These are phyloP conservation scores for Hirsutella rhossiliensis DNA, from an alignment of 2,329 filamentous ascomycete species.

Conservation along the genomic window DNA sequence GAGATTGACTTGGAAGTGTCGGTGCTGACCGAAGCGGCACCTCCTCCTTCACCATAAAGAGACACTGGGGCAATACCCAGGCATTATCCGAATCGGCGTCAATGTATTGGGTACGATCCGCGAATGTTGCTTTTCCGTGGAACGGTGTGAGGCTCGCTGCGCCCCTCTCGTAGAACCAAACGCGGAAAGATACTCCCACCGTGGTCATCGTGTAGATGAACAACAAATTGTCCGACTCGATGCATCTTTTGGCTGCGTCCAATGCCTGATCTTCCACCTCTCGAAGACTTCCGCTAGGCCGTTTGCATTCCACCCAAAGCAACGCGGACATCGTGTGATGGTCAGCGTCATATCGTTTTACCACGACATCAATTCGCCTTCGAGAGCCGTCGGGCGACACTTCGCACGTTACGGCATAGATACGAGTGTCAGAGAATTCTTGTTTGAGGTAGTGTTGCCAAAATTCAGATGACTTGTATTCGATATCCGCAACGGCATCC, in stretches of 20 bases:
- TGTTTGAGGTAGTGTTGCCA: slow-evolving; percentile 1
- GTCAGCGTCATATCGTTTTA: neutral
- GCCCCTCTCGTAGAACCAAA: slow-evolving; percentile 2
- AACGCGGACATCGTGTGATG: neutral
- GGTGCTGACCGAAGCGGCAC: neutral
- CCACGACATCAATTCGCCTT: neutral
- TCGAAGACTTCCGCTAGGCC: neutral
- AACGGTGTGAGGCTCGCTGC: neutral
- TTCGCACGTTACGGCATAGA: neutral
- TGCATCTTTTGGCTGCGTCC: slow-evolving; percentile 2
- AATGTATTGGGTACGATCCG: slow-evolving; percentile 2
- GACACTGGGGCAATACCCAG: slow-evolving; percentile 2
- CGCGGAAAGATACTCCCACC: slow-evolving; percentile 1
- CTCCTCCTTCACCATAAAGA: neutral
- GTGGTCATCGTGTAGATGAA: slow-evolving; percentile 5
- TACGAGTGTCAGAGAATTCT: neutral
- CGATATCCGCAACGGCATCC: neutral
- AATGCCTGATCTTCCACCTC: slow-evolving; percentile 1
- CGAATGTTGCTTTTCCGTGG: neutral
- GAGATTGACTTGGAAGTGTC: neutral
- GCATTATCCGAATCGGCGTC: slow-evolving; percentile 3
- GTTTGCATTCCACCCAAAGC: neutral
- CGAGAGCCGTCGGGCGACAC: neutral
- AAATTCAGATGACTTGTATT: slow-evolving; percentile 1
- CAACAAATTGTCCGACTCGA: neutral